These are phyloP conservation scores for Neopestalotiopsis clavispora DNA, from an alignment of 2,329 filamentous ascomycete genomes.

Conservation along the genomic window DNA sequence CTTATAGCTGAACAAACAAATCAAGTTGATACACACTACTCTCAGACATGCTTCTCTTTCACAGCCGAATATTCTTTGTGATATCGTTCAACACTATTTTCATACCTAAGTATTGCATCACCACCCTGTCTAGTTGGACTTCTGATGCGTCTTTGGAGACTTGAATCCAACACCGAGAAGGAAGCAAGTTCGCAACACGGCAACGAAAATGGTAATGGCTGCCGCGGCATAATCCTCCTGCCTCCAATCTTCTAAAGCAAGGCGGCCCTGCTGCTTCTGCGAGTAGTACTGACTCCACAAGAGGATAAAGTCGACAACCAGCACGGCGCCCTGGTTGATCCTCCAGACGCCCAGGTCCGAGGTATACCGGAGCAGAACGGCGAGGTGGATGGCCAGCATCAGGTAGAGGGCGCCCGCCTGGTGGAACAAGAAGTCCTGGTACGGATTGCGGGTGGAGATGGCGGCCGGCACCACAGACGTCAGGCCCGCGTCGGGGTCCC, in stretches of 20 bases:
- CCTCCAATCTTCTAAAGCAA: neutral
- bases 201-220: neutral
- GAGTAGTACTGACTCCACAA: neutral
- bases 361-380: neutral
- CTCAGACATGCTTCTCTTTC: neutral
- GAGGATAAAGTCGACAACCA: neutral
- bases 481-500: neutral
- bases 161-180: neutral
- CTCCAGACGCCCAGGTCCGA: neutral
- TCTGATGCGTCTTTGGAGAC: neutral
- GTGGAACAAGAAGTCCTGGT: conserved; percentile 4
- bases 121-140: neutral
- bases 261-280: neutral
- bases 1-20: neutral
- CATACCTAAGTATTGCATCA: neutral
- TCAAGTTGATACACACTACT: neutral
- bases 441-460: neutral
- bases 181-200: neutral
- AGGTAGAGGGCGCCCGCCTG: neutral
- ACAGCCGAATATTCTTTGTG: neutral
- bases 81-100: neutral
- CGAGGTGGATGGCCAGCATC: neutral
- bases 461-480: neutral
- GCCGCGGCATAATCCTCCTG: neutral
- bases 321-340: neutral